A percentile compares a stretch with the other conserved stretches of the same genome.
Evolutionary conservation across 768 basidiomycete genomes (phyloP).

Genomic region (Hysterangium stoloniferum): DNA sequence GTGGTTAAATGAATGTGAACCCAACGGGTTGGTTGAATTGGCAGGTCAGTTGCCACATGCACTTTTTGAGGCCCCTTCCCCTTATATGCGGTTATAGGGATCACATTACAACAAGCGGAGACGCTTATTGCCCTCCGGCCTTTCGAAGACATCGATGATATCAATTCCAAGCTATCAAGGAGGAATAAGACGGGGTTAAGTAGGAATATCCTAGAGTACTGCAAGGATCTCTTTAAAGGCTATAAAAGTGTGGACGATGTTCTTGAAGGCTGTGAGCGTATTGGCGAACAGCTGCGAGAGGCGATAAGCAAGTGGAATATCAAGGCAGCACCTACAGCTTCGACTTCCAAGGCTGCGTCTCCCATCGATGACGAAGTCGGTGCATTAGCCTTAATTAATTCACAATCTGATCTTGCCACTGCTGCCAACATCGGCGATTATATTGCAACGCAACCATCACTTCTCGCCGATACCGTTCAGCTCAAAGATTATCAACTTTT

Average conservation of each 20-base stretch:
- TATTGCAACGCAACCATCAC: constrained; percentile 64
- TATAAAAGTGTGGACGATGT: constrained; percentile 86
- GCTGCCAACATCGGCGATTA: constrained; percentile 49
- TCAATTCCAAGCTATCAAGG: constrained; percentile 68
- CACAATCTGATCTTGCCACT: constrained; percentile 21
- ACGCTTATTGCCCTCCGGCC: constrained; percentile 74
- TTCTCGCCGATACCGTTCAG: constrained; percentile 55
- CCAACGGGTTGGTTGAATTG: constrained; percentile 63
- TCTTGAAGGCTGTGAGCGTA: constrained; percentile 80
- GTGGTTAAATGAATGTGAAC: constrained; percentile 58
- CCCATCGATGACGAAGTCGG: constrained; percentile 44
- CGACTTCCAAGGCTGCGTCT: constrained; percentile 14
- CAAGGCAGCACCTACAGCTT: constrained; percentile 23
- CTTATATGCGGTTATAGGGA: constrained; percentile 48
- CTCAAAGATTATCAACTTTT: constrained; percentile 96
- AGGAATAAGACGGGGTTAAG: constrained; percentile 89
- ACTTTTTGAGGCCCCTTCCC: constrained; percentile 10
- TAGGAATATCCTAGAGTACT: constrained; percentile 85
- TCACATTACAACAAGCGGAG: constrained; percentile 72
- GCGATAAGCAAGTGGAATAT: constrained; percentile 75
- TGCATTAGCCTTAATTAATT: constrained; percentile 41
- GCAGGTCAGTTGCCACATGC: constrained; percentile 44
- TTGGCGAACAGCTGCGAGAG: constrained; percentile 64
- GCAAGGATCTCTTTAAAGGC: constrained; percentile 72
- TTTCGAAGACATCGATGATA: constrained; percentile 66